Percentiles rank a stretch among this genome's conserved stretches.
Evolutionary conservation across 1,139 yeast species (phyloP).

Genomic region (Suhomyces bribrorum): DNA sequence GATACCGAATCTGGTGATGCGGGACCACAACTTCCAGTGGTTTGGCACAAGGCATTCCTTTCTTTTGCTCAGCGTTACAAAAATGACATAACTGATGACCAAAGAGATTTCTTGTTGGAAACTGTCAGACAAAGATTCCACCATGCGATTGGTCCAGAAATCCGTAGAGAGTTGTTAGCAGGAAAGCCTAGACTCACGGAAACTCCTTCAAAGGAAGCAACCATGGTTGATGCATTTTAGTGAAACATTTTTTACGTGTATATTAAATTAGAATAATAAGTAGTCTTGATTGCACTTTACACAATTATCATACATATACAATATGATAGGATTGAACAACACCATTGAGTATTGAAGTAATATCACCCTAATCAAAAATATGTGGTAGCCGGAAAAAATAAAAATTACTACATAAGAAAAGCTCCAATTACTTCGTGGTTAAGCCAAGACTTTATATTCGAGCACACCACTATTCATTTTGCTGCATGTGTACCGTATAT

Average conservation of each 20-base stretch:
- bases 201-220: slow-evolving; percentile 29
- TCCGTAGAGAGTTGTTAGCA: slow-evolving; percentile 87
- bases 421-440: too few relatives aligned
- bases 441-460: too few relatives aligned
- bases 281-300: too few relatives aligned
- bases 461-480: too few relatives aligned
- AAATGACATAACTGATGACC: slow-evolving; percentile 96
- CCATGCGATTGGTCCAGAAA: slow-evolving; percentile 87
- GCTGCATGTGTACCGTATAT: too few relatives aligned
- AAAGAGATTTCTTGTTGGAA: slow-evolving; percentile 88
- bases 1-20: slow-evolving; percentile 32
- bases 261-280: slow-evolving; percentile 4
- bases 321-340: too few relatives aligned
- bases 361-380: too few relatives aligned
- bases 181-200: slow-evolving; percentile 55
- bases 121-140: slow-evolving; percentile 90
- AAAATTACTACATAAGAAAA: too few relatives aligned
- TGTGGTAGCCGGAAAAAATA: too few relatives aligned
- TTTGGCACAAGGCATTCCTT: slow-evolving; percentile 95
- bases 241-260: slow-evolving; percentile 6
- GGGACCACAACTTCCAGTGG: slow-evolving; percentile 76
- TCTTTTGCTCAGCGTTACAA: slow-evolving; percentile 95
- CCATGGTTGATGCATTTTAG: slow-evolving; percentile 45
- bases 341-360: too few relatives aligned
- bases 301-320: too few relatives aligned